Evolutionary conservation across 83 land plant species (phyloP).

Genomic region (Picea engelmannii): DNA sequence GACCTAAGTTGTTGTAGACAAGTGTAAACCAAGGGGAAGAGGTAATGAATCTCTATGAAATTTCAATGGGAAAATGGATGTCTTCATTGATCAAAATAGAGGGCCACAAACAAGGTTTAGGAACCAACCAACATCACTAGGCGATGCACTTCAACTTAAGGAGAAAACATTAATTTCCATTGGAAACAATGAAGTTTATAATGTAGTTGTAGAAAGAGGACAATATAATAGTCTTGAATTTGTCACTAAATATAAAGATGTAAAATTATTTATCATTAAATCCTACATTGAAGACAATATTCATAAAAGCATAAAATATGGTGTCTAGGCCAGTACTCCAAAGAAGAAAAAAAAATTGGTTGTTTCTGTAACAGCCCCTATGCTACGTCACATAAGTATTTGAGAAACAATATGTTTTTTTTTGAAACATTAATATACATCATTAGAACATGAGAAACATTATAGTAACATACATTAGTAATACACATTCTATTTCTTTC

Average conservation of each 20-base stretch:
- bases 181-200: background rate
- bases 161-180: background rate
- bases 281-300: conserved; percentile 72
- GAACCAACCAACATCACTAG: background rate
- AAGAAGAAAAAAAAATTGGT: conserved; percentile 82
- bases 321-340: conserved; percentile 80
- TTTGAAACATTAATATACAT: no score
- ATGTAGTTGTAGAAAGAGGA: conserved; percentile 13
- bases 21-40: conserved; percentile 13
- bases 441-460: no score
- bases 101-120: conserved; percentile 33
- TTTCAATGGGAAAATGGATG: conserved; percentile 26
- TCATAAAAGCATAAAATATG: conserved; percentile 64
- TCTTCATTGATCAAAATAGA: conserved; percentile 44
- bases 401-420: no score
- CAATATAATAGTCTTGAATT: conserved; percentile 27
- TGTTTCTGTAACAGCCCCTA: conserved; percentile 3
- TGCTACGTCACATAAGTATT: no score
- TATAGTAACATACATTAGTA: no score
- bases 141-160: background rate
- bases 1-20: conserved; percentile 24
- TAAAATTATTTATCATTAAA: conserved; percentile 44
- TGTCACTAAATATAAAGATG: conserved; percentile 7
- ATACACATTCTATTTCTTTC: no score
- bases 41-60: conserved; percentile 15